Evolutionary conservation across 2,329 filamentous ascomycete species (phyloP), one percentile per base, ranked within the genome.

Genomic region (Emmonsia crescens): DNA sequence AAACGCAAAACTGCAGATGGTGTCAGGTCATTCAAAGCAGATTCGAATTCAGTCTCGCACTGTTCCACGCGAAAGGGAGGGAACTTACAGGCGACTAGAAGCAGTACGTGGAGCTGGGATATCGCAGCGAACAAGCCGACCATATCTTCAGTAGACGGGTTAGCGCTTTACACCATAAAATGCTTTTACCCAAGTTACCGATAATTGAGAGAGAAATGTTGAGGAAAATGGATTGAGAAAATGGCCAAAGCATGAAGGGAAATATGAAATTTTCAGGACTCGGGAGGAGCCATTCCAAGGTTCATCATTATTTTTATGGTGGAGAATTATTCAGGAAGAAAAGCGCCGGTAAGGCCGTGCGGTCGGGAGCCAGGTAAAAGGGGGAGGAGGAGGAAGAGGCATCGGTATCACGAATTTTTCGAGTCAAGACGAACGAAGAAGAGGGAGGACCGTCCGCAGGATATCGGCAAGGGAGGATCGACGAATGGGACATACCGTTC

Each of bases 91-190:
- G 78, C 94, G 87, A 80, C 91, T 96, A 56, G 89, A 90, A 3
- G 93, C 91, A 66, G 92, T 96, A 66, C 94, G 88, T 60, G 94
- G 94, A 64, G 94, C 94, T 68, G 94, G 94, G 73, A 99, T 99
- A 74, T 99, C 94, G 78, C 94, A 99, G 71, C 94, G 93, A 71
- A 99, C 94, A 68, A 99, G 89, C 68, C 94, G 91, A 68, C 94
- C 94, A 81, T 96, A 99, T 77, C 93, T 97, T 73, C 71, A 68
- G 69, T n/a, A 66, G 67, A 74, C 59, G 69, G 80, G 79, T 75
- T 57, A 57, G 55, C 55, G 16, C 40, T 10, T 46, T 57, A 36
- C 38, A 57, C 40, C 14, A 57, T 46, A 31, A 31, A 0, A 57
- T 29, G 24, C 29, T 57, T 38, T 44, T 6, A 29, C 24, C 38